phyloP scores from a whole-genome alignment of 2,329 filamentous ascomycete species.

The Podosphaera xanthii region DNA sequence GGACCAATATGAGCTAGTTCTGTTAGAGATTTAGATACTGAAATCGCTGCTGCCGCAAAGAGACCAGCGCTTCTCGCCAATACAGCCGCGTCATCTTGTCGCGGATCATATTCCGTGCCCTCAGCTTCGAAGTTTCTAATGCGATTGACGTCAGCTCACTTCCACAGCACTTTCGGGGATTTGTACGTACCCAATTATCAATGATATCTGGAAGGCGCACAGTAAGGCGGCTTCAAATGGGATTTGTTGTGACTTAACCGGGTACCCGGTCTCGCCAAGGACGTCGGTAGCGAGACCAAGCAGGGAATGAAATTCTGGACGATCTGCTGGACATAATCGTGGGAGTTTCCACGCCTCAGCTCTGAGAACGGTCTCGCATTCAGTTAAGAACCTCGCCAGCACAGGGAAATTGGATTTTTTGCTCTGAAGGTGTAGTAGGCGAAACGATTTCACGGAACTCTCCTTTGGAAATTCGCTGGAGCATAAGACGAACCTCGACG shows the following conservation, averaged over 20 bases:
- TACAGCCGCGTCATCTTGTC: neutral
- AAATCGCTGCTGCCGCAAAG: conserved; percentile 44
- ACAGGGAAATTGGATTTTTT: conserved; percentile 18
- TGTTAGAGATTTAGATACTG: conserved; percentile 36
- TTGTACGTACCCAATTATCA: conserved; percentile 21
- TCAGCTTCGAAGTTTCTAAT: neutral
- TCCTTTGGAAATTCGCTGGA: conserved; percentile 25
- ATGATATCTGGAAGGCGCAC: conserved; percentile 19
- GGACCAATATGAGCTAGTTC: conserved; percentile 38
- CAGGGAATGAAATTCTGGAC: conserved; percentile 20
- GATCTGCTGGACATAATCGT: conserved; percentile 8
- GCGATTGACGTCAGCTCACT: neutral
- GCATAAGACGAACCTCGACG: conserved; percentile 20
- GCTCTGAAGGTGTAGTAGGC: conserved; percentile 19
- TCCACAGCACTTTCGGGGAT: neutral
- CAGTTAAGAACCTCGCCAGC: conserved; percentile 20
- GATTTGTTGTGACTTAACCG: neutral
- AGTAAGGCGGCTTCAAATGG: conserved; percentile 22
- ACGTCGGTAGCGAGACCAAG: conserved; percentile 18
- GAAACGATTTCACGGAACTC: conserved; percentile 20
- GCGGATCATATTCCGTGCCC: neutral
- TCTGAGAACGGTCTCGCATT: conserved; percentile 19
- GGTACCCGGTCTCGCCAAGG: conserved; percentile 18
- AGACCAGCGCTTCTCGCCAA: conserved; percentile 30
- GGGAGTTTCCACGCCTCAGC: conserved; percentile 19